phyloP scores from a whole-genome alignment of 768 basidiomycete genomes.

The Lentinula detonsa region DNA sequence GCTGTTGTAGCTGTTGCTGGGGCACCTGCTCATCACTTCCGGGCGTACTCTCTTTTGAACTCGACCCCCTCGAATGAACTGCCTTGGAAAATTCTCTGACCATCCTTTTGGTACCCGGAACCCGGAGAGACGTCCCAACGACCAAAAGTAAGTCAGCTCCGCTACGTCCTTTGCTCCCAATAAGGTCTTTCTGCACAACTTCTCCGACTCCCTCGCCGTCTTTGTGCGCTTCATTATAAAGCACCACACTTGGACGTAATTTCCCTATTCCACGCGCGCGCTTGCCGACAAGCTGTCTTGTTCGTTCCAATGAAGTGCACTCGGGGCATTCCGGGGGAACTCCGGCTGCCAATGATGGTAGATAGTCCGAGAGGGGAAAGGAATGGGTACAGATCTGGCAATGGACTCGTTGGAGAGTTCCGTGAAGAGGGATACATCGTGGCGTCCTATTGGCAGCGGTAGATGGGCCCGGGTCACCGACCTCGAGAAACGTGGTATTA shows the following conservation, averaged over 20 bases:
- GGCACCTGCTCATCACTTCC: background rate
- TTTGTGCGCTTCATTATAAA: slow-evolving; percentile 87
- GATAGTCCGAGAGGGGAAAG: slow-evolving; percentile 56
- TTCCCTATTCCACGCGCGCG: slow-evolving; percentile 75
- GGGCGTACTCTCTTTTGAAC: slow-evolving; percentile 18
- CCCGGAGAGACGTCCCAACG: slow-evolving; percentile 83
- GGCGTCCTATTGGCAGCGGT: slow-evolving; percentile 43
- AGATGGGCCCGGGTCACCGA: slow-evolving; percentile 10
- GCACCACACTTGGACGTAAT: slow-evolving; percentile 80
- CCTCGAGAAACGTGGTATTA: slow-evolving; percentile 1
- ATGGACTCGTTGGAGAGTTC: slow-evolving; percentile 72
- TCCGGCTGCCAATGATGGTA: slow-evolving; percentile 55
- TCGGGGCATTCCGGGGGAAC: slow-evolving; percentile 72
- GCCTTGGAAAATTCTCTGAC: slow-evolving; percentile 85
- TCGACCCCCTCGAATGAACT: slow-evolving; percentile 45
- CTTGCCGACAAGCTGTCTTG: slow-evolving; percentile 70
- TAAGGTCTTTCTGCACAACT: slow-evolving; percentile 73
- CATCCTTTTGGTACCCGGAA: slow-evolving; percentile 89
- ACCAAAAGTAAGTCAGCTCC: slow-evolving; percentile 84
- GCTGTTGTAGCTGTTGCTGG: slow-evolving; percentile 25
- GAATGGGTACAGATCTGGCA: slow-evolving; percentile 78
- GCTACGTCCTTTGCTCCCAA: slow-evolving; percentile 63
- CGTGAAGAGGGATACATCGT: slow-evolving; percentile 86
- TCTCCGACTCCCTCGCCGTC: slow-evolving; percentile 86
- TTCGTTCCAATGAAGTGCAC: slow-evolving; percentile 63